Conservation (phyloP, 2,329 filamentous ascomycete genomes). For the Beauveria sp. region DNA sequence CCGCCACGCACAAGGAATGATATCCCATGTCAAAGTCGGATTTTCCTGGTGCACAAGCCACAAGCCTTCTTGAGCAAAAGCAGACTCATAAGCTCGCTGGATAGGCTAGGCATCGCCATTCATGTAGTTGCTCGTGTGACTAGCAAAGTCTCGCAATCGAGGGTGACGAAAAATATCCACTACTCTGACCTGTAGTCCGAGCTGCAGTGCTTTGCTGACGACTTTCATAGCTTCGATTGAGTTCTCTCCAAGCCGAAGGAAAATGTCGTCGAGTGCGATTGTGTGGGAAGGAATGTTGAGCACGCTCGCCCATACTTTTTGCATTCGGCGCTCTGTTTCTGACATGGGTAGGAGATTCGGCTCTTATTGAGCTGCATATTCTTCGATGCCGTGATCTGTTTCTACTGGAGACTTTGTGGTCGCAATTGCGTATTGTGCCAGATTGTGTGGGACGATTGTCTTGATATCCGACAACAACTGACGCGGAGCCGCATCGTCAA, state of each 20-base stretch:
- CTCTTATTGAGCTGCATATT: not conserved
- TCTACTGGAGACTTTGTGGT: not conserved
- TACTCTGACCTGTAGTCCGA: slow-evolving; percentile 31
- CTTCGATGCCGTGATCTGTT: not conserved
- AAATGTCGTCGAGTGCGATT: slow-evolving; percentile 33
- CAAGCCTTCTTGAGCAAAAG: slow-evolving; percentile 13
- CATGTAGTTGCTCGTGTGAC: too few relatives aligned
- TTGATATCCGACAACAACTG: not conserved
- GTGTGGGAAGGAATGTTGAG: not conserved
- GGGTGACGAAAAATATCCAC: slow-evolving; percentile 23
- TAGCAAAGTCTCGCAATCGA: not conserved
- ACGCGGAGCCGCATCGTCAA: not conserved
- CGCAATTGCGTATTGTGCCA: not conserved
- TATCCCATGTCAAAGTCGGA: slow-evolving; percentile 8
- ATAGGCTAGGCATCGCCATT: not conserved
- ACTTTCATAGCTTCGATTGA: slow-evolving; percentile 36
- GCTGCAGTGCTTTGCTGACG: slow-evolving; percentile 20
- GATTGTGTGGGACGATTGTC: not conserved
- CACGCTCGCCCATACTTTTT: not conserved
- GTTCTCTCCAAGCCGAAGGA: slow-evolving; percentile 38
- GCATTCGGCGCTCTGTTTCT: not conserved
- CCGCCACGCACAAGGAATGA: slow-evolving; percentile 9
- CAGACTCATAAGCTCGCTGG: not conserved
- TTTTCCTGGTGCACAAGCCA: slow-evolving; percentile 15
- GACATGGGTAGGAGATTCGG: not conserved